phyloP scores from a whole-genome alignment of 192 early-diverging fungal species.

The Podila minutissima region DNA sequence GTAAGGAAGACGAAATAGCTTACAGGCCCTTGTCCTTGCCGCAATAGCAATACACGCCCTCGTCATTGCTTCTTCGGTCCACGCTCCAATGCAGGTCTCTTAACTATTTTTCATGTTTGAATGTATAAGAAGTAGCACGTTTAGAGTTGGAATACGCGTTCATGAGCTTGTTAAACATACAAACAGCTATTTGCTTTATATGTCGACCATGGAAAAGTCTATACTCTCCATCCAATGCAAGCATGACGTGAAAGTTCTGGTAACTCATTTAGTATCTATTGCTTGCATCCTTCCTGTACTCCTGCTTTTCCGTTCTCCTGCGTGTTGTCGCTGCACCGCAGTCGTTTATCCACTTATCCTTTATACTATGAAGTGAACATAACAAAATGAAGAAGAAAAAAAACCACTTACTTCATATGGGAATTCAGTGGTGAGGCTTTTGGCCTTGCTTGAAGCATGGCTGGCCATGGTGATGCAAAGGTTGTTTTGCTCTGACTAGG shows the following conservation, averaged over 20 bases:
- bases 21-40: conserved; percentile 69
- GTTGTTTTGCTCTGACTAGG: too few relatives aligned
- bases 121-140: background rate
- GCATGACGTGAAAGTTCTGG: too few relatives aligned
- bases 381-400: background rate
- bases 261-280: too few relatives aligned
- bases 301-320: background rate
- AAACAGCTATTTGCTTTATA: background rate
- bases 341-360: background rate
- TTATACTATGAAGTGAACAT: too few relatives aligned
- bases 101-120: conserved; percentile 7
- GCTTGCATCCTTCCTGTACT: too few relatives aligned
- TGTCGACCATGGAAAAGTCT: background rate
- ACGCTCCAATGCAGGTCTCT: conserved; percentile 32
- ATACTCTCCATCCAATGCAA: too few relatives aligned
- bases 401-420: conserved; percentile 38
- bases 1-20: conserved; percentile 8
- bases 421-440: conserved; percentile 18
- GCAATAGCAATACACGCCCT: conserved; percentile 86
- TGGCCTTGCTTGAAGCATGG: conserved; percentile 10
- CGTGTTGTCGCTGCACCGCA: background rate
- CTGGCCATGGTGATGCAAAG: background rate
- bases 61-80: conserved; percentile 42
- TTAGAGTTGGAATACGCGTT: background rate
- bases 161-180: background rate